Evolutionary conservation across 768 basidiomycete species (phyloP).

Genomic region (Tulasnella sp.): DNA sequence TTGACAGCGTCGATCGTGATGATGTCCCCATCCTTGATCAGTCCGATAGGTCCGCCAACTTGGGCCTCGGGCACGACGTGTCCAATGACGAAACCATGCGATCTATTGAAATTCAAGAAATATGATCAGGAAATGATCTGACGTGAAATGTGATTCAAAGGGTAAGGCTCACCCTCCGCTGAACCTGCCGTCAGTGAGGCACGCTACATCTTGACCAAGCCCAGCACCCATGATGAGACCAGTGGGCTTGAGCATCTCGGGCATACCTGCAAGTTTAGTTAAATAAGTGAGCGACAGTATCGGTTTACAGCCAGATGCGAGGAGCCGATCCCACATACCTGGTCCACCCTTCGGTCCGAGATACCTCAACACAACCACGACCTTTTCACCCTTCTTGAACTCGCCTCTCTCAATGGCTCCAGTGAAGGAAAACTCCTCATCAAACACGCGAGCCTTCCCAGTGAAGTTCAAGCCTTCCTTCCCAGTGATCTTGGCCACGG

Average conservation of each 20-base stretch:
- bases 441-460: conserved; percentile 88
- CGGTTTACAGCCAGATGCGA: not conserved
- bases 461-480: conserved; percentile 86
- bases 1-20: conserved; percentile 82
- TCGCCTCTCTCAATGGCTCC: conserved; percentile 78
- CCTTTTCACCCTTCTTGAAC: conserved; percentile 93
- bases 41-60: conserved; percentile 85
- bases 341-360: conserved; percentile 96
- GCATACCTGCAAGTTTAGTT: conserved; percentile 67
- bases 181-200: conserved; percentile 95
- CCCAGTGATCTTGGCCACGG: conserved; percentile 94
- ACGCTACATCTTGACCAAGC: conserved; percentile 89
- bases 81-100: conserved; percentile 93
- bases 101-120: conserved; percentile 36
- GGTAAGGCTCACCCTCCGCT: conserved; percentile 75
- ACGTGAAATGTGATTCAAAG: conserved; percentile 19
- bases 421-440: conserved; percentile 79
- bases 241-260: conserved; percentile 98
- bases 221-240: conserved; percentile 98
- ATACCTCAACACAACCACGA: conserved; percentile 88
- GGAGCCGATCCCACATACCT: conserved; percentile 40
- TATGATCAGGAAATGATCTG: not conserved
- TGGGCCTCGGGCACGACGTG: conserved; percentile 97
- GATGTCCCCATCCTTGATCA: conserved; percentile 77
- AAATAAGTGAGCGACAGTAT: not conserved